phyloP scores from a whole-genome alignment of 2,329 filamentous ascomycete species.

The Byssothecium circinans region DNA sequence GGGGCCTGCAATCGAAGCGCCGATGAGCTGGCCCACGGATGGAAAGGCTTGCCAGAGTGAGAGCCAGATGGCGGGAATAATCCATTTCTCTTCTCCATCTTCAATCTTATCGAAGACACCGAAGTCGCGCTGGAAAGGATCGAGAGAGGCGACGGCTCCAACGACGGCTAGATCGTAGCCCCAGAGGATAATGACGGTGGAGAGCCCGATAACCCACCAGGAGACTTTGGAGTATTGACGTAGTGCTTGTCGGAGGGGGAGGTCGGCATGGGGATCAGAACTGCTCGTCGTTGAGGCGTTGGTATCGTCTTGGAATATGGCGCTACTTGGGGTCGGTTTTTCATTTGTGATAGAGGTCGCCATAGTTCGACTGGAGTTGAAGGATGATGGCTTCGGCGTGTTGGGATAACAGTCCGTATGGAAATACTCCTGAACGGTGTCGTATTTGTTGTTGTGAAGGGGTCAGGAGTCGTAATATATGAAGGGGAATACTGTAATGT shows the following conservation, averaged over 20 bases:
- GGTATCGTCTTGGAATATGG: not conserved
- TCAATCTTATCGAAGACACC: slow-evolving; percentile 34
- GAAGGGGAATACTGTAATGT: not conserved
- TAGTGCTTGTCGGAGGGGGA: slow-evolving; percentile 4
- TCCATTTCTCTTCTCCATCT: slow-evolving; percentile 14
- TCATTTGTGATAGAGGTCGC: too few relatives aligned
- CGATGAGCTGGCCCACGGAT: slow-evolving; percentile 44
- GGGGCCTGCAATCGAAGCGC: slow-evolving; percentile 42
- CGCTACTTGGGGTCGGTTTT: too few relatives aligned
- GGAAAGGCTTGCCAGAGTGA: slow-evolving; percentile 49
- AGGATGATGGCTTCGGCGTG: not conserved
- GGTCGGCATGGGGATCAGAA: slow-evolving; percentile 3
- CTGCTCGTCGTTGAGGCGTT: not conserved
- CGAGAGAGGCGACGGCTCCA: slow-evolving; percentile 60
- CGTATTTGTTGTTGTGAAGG: not conserved
- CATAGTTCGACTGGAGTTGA: too few relatives aligned
- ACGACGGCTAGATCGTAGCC: slow-evolving; percentile 44
- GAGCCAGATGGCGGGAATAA: slow-evolving; percentile 49
- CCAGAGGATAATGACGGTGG: slow-evolving; percentile 13
- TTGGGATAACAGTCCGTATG: too few relatives aligned
- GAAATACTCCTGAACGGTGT: not conserved
- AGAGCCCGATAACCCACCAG: slow-evolving; percentile 9
- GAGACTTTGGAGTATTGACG: slow-evolving; percentile 11
- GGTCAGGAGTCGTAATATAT: not conserved
- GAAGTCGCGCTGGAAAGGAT: slow-evolving; percentile 58